Evolutionary conservation across 179 eudicot genomes (phyloP), one percentile per base, ranked within the genome.

Genomic region (Patellifolia procumbens): DNA sequence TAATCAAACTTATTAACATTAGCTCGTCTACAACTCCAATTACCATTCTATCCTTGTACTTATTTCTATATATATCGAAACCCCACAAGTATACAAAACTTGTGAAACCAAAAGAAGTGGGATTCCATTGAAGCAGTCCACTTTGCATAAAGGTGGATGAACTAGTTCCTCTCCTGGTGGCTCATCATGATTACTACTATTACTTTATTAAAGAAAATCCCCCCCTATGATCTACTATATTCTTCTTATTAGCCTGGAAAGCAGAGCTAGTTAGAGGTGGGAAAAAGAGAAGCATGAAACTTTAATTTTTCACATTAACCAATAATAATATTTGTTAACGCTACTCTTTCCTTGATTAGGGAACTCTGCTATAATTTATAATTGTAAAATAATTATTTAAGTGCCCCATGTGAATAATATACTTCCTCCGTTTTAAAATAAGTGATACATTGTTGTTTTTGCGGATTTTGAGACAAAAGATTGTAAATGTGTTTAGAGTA

Each of bases 301-400:
- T 39, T 39, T 19, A 48, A 31, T 24, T 15, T 19, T 24, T 49
- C 26, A 7, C 0, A 66, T 43, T 35, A 10, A 17, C 4, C 3
- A 42, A 9, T 7, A 10, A 7, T 8, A 35, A 3, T 11, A 61
- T 32, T 31, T 17, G 3, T 32, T 29, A 61, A 31, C 17, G 66
- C 37, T 43, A 46, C 26, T 15, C 9, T 35, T 24, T 66, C 13
- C 63, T 60, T 77, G 60, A 60, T 77, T 77, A 60, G 22, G 49
- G 75, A 70, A 70, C 51, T 19, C 29, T 58, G 48, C 29, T 39
- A 4, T 53, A 22, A n/a, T 31, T 6, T 61, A 26, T 28, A 26
- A 12, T 29, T 39, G 16, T 39, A 39, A 53, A 28, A 65, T 16
- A 26, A 39, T 39, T 39, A n/a, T 37, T 48, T 15, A 28, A 37